A percentile compares a stretch with the other conserved stretches of the same genome.
Evolutionary conservation across 2,329 filamentous ascomycete genomes (phyloP).

Genomic region (Amauroascus niger): DNA sequence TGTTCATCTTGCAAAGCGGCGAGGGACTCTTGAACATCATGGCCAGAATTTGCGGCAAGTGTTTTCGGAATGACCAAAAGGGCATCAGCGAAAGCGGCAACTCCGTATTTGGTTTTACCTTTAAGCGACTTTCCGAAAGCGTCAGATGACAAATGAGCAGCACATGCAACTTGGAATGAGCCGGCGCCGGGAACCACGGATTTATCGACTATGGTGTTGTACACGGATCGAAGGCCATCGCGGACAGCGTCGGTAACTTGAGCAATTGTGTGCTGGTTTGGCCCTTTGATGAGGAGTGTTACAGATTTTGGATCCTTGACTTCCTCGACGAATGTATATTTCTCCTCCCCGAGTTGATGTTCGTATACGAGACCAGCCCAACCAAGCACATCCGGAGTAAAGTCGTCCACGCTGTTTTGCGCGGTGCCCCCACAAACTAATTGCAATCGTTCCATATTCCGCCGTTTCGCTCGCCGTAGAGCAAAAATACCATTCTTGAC

Average conservation of each 20-base stretch:
- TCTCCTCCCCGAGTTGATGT: constrained; percentile 95
- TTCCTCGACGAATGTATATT: constrained; percentile 97
- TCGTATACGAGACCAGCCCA: constrained; percentile 97
- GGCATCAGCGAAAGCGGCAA: constrained; percentile 89
- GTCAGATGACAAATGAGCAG: constrained; percentile 76
- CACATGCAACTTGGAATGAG: constrained; percentile 91
- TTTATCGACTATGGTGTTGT: constrained; percentile 99
- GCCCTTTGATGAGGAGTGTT: constrained; percentile 93
- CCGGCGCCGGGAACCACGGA: constrained; percentile 90
- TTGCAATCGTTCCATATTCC: constrained; percentile 98
- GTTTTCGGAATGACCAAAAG: constrained; percentile 95
- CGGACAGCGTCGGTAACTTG: constrained; percentile 95
- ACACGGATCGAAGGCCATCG: constrained; percentile 88
- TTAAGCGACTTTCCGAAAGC: constrained; percentile 83
- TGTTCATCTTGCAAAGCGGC: constrained; percentile 79
- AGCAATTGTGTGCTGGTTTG: constrained; percentile 90
- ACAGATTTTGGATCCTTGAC: constrained; percentile 98
- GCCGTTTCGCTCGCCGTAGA: constrained; percentile 84
- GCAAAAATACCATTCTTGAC: constrained; percentile 98
- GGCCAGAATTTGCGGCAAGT: constrained; percentile 86
- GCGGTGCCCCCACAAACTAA: constrained; percentile 82
- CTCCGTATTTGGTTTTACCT: constrained; percentile 95
- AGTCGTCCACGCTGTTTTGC: constrained; percentile 93
- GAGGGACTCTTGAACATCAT: constrained; percentile 91
- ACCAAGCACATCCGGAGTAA: constrained; percentile 77